phyloP scores from a whole-genome alignment of 306 rosid species.

The Cicer cuneatum region DNA sequence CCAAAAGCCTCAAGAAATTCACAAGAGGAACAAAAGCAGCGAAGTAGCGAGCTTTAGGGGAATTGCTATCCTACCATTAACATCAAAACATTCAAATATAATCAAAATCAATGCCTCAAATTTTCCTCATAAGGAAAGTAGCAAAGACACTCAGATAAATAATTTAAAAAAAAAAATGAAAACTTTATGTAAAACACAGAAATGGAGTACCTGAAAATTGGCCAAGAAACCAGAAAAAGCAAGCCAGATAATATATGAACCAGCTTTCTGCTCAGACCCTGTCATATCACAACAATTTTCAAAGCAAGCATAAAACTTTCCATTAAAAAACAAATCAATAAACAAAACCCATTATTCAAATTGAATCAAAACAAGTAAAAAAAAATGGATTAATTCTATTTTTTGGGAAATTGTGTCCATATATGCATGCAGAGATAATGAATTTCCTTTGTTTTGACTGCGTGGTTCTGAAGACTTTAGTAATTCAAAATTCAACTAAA shows the following conservation, averaged over 20 bases:
- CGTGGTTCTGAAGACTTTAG: too few species aligned
- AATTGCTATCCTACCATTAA: conserved; percentile 81
- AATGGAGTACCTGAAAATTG: conserved; percentile 79
- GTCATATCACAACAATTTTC: conserved; percentile 39
- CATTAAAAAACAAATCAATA: not conserved
- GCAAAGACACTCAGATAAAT: not conserved
- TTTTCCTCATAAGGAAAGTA: conserved; percentile 10
- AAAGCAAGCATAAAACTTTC: not conserved
- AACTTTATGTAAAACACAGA: conserved; percentile 15
- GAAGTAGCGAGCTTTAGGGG: conserved; percentile 83
- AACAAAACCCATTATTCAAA: conserved; percentile 24
- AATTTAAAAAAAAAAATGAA: not conserved
- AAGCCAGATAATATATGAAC: conserved; percentile 87
- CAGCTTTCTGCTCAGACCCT: conserved; percentile 87
- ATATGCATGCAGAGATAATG: conserved; percentile 13
- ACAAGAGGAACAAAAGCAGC: conserved; percentile 85
- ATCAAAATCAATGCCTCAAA: conserved; percentile 25
- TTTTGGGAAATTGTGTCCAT: conserved; percentile 1
- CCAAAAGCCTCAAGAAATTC: conserved; percentile 82
- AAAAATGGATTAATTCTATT: conserved; percentile 1
- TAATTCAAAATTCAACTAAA: too few species aligned
- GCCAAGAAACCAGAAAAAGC: conserved; percentile 83
- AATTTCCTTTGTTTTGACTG: too few species aligned
- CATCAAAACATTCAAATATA: conserved; percentile 56
- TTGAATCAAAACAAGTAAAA: not conserved